Base-by-base conservation (phyloP, 176 grass and related monocot genomes). In the Tillandsia leiboldiana region DNA sequence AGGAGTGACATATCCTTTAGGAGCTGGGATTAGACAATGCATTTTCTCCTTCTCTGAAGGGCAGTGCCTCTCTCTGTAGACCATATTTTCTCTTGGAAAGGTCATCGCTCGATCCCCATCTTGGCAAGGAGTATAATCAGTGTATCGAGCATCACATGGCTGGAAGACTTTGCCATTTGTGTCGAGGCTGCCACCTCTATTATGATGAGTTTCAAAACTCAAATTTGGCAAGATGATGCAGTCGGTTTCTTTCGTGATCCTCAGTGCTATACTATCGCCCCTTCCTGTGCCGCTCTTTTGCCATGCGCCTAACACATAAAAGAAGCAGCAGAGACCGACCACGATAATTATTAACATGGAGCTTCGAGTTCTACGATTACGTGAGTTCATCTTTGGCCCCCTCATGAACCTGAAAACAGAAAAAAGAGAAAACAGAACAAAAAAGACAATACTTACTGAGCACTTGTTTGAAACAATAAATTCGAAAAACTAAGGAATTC, bases 201-300 rank as follows among this genome's bases (percentile, higher is more conserved):
- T 86, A 75, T 94, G 90, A 83, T 94, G 90, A 48, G 86, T 94
- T 78, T 94, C 90, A 70, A 89, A 84, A 64, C 86, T 81, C 69
- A 94, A 72, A 81, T 94, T 94, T 76, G 90, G 80, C 53, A 94
- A 56, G 51, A 83, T 79, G 47, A 70, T 78, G 79, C 90, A 94
- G 64, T 84, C 86, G 0, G 90, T 89, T 86, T 89, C 77, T 78
- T 81, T 78, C 49, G 58, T 84, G 24, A 94, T 80, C 54, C 64
- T 82, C 72, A 77, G 23, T 64, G 86, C 83, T 81, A 89, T 86
- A 72, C 80, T 82, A 63, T 94, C 90, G 67, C 90, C 90, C 70
- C 86, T 77, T 70, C 90, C 86, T 17, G 80, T 77, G 70, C 90
- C 90, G 71, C 86, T 82, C 79, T 86, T 93, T 84, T 93, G 83